Evolutionary conservation across 257 asterid species (phyloP).

Genomic region (Scutellaria minor): DNA sequence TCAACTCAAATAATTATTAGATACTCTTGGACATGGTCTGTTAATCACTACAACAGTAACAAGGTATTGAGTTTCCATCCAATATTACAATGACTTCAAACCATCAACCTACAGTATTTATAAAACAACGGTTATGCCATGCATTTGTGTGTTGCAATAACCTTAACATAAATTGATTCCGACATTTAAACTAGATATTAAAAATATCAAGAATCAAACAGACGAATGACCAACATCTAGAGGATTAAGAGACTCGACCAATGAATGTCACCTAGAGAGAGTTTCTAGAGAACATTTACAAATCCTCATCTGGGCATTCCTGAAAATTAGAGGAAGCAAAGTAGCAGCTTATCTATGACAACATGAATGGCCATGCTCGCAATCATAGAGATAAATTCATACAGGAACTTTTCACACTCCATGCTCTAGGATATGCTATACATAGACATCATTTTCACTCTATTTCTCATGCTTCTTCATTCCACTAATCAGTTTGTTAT

Average conservation of each 20-base stretch:
- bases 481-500: too few relatives aligned
- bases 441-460: not conserved
- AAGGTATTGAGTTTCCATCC: not conserved
- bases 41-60: not conserved
- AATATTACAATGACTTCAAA: not conserved
- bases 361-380: not conserved
- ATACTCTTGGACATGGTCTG: not conserved
- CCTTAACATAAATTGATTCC: too few relatives aligned
- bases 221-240: not conserved
- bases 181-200: too few relatives aligned
- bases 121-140: not conserved
- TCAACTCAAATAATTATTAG: not conserved
- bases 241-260: not conserved
- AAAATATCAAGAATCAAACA: not conserved
- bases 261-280: not conserved
- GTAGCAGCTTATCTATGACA: not conserved
- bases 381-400: not conserved
- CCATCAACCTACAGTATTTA: not conserved
- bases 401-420: not conserved
- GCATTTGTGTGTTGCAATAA: constrained; percentile 15
- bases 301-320: not conserved
- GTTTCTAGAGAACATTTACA: not conserved
- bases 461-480: too few relatives aligned
- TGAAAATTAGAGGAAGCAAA: not conserved
- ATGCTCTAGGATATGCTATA: not conserved